Evolutionary conservation across 768 basidiomycete genomes (phyloP), one percentile per base, ranked within the genome.

Genomic region (Baorangia bicolor): DNA sequence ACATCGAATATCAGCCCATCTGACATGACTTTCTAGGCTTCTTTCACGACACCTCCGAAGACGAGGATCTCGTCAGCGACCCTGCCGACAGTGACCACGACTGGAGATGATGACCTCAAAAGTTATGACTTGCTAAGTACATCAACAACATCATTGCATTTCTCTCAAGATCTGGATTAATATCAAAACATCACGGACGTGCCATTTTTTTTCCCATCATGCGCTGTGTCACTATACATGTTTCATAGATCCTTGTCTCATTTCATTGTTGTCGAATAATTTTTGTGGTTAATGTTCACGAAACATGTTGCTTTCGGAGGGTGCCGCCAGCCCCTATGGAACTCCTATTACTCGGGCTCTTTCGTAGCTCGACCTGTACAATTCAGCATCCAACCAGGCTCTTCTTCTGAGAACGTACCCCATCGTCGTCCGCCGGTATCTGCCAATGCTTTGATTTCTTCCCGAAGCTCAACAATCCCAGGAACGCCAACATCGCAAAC

Each of bases 31-130:
- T 35, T 49, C n/a, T 56, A 85, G 87, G 87, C 57, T 79, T 78
- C 37, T 86, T 82, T 59, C 80, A 84, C 54, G 83, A 85, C 53
- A 55, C 70, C 52, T 81, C 80, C 3, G 83, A 84, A 40, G 68
- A 74, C 31, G 81, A 81, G 2, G 80, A 80, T 25, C 51, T 74
- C 21, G 42, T 71, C 49, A 55, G 39, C 25, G 68, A 71, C 43
- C 68, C 68, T 12, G 68, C 63, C 16, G 73, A 70, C 43, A 60
- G 55, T 33, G 73, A 72, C 23, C 61, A 64, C 34, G 59, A 71
- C 31, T 74, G 74, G 73, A 67, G 71, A 58, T 75, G 56, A 70
- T 50, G 43, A 31, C 50, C 41, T 35, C 30, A 23, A 47, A 47
- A 6, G 16, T 48, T 43, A 57, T n/a, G 33, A 49, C 38, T 27